Evolutionary conservation across 2,329 filamentous ascomycete genomes (phyloP), one percentile per base, ranked within the genome.

Genomic region (Neonectria faginata): DNA sequence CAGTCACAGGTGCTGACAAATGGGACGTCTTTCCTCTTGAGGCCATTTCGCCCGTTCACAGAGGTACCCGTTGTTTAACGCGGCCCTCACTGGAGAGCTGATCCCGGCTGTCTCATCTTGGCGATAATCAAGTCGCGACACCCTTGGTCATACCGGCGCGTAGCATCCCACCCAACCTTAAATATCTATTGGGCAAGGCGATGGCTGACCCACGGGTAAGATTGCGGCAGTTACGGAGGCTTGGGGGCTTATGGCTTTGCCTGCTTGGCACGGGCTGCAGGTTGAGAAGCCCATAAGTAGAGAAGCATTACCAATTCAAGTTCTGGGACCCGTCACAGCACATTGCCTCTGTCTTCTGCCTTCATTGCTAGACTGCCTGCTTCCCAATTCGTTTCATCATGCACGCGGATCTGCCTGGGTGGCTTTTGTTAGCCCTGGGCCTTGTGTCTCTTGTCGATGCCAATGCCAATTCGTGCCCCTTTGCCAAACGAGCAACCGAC

Each of bases 101-200:
- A 51, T 36, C 48, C 29, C 27, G 48, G 48, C 18, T 20, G 8
- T 12, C 9, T 22, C 29, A 14, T 14, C 48, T 51, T 51, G 48
- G 48, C 48, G 14, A 16, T 7, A 18, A 9, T 51, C 7, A 20
- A 36, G n/a, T 8, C 48, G 48, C 29, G n/a, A 51, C 48, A 20
- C 14, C 48, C 27, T 31, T 31, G 48, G 48, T 31, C 6, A 18
- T 51, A n/a, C n/a, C 18, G 48, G 31, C 31, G 48, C n/a, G n/a
- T 73, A 86, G 31, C 48, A 51, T 51, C n/a, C 31, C 27, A 51
- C 31, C 48, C 31, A 51, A 51, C 48, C 29, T 51, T 33, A 31
- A 51, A 51, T 20, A 22, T 9, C 48, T 11, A 51, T 51, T 51
- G 48, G 48, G 47, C 48, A 33, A 29, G 14, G 16, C 5, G 48